Base-by-base conservation (phyloP, 805 yeast species). In the Cyberlindnera saturnus region DNA sequence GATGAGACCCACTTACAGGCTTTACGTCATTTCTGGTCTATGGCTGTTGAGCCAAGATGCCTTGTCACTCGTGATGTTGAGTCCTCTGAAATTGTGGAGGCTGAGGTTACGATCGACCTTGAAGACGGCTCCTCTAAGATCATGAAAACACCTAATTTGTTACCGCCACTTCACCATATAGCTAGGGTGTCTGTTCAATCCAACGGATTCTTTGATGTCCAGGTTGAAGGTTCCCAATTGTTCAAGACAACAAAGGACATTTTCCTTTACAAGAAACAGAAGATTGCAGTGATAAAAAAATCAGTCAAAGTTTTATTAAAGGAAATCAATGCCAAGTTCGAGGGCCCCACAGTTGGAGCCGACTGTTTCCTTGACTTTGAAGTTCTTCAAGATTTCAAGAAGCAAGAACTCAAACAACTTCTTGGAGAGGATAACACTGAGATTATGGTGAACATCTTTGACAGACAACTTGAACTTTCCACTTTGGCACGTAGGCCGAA, bases 21-120 rank as follows among this genome's bases (percentile, higher is more conserved):
- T 2, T 65, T 89, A 32, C 71, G 96, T 34, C 95, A 89, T 60
- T 82, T 93, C 50, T 93, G 98, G 97, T 83, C 89, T 1, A 64
- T 93, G 47, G 77, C 95, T 0, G 82, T 84, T 5, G 89, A 82
- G 51, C 83, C 83, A 3, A 67, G 96, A 45, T 88, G 96, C 59
- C 64, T 93, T n/a, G 74, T 86, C 5, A 73, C 83, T 1, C 71
- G 93, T 44, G 88, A 89, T 57, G 79, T 83, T 8, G 75, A 74
- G 17, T 73, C 82, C 0, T 75, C 70, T 5, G 70, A 66, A 33
- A 81, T 88, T 0, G 68, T 78, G 14, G 71, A 74, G 64, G 33
- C 77, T 60, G 54, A 67, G 38, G 51, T 73, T 61, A 44, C 62
- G 34, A 34, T 65, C 33, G 47, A 49, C 6, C 39, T 71, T 45